These are phyloP conservation scores for Dendrostoma leiphaemia DNA, from an alignment of 2,329 filamentous ascomycete genomes.

Conservation along the genomic window DNA sequence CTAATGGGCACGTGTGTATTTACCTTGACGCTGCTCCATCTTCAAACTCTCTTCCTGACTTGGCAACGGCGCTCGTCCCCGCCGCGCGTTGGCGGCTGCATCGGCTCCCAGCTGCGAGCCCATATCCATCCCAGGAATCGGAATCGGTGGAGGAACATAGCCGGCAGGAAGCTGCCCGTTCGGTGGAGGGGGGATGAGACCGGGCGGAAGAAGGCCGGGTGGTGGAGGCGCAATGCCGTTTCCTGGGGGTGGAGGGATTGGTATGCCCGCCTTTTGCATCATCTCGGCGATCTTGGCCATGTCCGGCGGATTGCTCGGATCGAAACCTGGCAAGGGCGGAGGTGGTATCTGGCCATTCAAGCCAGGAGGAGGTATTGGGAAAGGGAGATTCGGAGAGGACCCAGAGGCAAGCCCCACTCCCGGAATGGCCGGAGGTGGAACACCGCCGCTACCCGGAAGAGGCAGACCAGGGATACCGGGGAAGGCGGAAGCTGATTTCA, in stretches of 20 bases:
- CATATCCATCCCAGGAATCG: constrained; percentile 27
- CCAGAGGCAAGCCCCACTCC: constrained; percentile 44
- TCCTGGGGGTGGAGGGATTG: constrained; percentile 50
- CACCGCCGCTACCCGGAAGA: constrained; percentile 35
- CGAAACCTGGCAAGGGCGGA: constrained; percentile 46
- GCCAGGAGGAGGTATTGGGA: constrained; percentile 51
- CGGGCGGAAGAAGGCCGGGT: constrained; percentile 46
- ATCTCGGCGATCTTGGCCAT: constrained; percentile 60
- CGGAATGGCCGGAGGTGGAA: constrained; percentile 44
- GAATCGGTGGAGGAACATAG: constrained; percentile 40
- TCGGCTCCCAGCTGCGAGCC: constrained; percentile 17
- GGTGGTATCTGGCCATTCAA: constrained; percentile 33
- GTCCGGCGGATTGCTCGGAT: constrained; percentile 59
- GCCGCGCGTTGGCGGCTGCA: constrained; percentile 39
- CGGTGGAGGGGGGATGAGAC: constrained; percentile 47
- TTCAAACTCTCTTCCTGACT: constrained; percentile 81
- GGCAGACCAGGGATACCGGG: constrained; percentile 57
- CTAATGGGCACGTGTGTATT: constrained; percentile 56
- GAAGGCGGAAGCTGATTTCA: constrained; percentile 52
- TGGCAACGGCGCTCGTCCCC: constrained; percentile 68
- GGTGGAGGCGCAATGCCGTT: constrained; percentile 34
- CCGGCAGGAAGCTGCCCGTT: constrained; percentile 26
- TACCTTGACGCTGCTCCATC: constrained; percentile 68
- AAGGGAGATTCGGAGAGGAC: constrained; percentile 48
- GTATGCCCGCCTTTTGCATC: constrained; percentile 64